A percentile compares a stretch with the other conserved stretches of the same genome.
phyloP scores from a whole-genome alignment of 2,329 filamentous ascomycete genomes.

The Colletotrichum kahawae region DNA sequence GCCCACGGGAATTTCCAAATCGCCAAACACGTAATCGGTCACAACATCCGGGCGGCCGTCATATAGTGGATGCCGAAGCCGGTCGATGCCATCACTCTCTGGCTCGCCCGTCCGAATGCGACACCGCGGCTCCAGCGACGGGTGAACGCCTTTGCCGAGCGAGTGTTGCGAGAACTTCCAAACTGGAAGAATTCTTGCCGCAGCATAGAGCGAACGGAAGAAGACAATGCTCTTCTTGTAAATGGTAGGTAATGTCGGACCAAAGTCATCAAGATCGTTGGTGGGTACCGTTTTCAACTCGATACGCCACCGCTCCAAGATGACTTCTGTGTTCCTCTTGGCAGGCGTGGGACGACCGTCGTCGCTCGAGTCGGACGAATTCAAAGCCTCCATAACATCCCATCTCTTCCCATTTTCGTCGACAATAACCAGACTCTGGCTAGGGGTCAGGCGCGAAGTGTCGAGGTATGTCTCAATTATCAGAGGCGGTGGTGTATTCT shows the following conservation, averaged over 20 bases:
- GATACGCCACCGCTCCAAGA: conserved; percentile 90
- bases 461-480: conserved; percentile 92
- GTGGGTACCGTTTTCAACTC: conserved; percentile 71
- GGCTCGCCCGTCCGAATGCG: conserved; percentile 72
- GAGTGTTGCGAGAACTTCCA: conserved; percentile 83
- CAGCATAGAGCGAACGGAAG: conserved; percentile 86
- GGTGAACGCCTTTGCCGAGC: conserved; percentile 73
- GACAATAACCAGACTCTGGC: conserved; percentile 84
- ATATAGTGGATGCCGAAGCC: conserved; percentile 73
- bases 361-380: conserved; percentile 61
- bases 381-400: conserved; percentile 87
- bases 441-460: conserved; percentile 76
- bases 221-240: conserved; percentile 98
- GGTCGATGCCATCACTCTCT: conserved; percentile 65
- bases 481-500: conserved; percentile 77
- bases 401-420: conserved; percentile 91
- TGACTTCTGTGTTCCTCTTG: conserved; percentile 70
- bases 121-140: conserved; percentile 76
- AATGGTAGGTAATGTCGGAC: conserved; percentile 75
- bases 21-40: conserved; percentile 80
- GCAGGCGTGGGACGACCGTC: conserved; percentile 36
- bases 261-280: conserved; percentile 60
- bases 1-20: conserved; percentile 86
- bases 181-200: conserved; percentile 80
- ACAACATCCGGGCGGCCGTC: conserved; percentile 67